These are phyloP conservation scores for Thuja plicata DNA, from an alignment of 83 land plant genomes.

Conservation along the genomic window DNA sequence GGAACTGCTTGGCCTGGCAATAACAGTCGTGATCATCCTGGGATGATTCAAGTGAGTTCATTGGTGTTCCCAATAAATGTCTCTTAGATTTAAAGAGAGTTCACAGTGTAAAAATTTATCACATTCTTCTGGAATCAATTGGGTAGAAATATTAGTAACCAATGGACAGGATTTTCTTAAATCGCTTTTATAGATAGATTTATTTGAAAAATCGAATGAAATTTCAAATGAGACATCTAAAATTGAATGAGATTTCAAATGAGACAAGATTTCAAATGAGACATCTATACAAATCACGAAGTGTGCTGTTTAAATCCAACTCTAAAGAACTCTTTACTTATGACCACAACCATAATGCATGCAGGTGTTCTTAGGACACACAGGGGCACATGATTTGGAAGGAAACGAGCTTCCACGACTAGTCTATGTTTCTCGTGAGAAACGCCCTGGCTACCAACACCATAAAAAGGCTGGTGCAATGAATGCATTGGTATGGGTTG, in stretches of 20 bases:
- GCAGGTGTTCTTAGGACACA: slow-evolving; percentile 42
- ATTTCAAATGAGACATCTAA: too few relatives aligned
- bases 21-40: slow-evolving; percentile 53
- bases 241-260: too few relatives aligned
- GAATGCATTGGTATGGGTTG: slow-evolving; percentile 36
- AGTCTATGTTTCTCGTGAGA: slow-evolving; percentile 46
- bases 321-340: not conserved
- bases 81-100: not conserved
- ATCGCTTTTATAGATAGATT: too few relatives aligned
- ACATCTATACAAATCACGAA: too few relatives aligned
- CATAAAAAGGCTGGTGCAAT: slow-evolving; percentile 49
- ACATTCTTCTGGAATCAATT: too few relatives aligned
- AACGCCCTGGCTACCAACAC: slow-evolving; percentile 46
- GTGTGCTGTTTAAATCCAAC: not conserved
- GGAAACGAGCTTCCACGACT: slow-evolving; percentile 40
- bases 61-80: not conserved
- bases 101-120: too few relatives aligned
- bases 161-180: too few relatives aligned
- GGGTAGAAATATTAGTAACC: too few relatives aligned
- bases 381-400: slow-evolving; percentile 39
- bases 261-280: too few relatives aligned
- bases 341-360: not conserved
- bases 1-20: slow-evolving; percentile 62
- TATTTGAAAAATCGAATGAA: too few relatives aligned
- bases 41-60: slow-evolving; percentile 47